Conservation (phyloP, 129 eudicot species). For the carrot (Daucus carota) region DH1_v3.0 NC_030388.2:5917501-5918000, state of each 20-base stretch:
- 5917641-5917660: no score
- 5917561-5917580: no score
- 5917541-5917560: no score
- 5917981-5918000: constrained; percentile 35
- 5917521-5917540: no score
- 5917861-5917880: constrained; percentile 81
- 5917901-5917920: constrained; percentile 91
- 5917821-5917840: constrained; percentile 75
- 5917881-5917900: constrained; percentile 93
- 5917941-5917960: constrained; percentile 95
- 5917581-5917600: no score
- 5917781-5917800: constrained; percentile 98
- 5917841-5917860: constrained; percentile 91
- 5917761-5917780: constrained; percentile 79
- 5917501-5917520: neutral
- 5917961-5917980: constrained; percentile 70
- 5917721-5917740: neutral
- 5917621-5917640: neutral
- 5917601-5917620: neutral
- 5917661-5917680: no score
- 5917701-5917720: neutral
- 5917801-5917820: constrained; percentile 90
- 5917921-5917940: constrained; percentile 81
- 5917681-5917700: no score
- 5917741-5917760: neutral